phyloP scores from a whole-genome alignment of 2,329 filamentous ascomycete species.

The Cephalotrichum gorgonifer region DNA sequence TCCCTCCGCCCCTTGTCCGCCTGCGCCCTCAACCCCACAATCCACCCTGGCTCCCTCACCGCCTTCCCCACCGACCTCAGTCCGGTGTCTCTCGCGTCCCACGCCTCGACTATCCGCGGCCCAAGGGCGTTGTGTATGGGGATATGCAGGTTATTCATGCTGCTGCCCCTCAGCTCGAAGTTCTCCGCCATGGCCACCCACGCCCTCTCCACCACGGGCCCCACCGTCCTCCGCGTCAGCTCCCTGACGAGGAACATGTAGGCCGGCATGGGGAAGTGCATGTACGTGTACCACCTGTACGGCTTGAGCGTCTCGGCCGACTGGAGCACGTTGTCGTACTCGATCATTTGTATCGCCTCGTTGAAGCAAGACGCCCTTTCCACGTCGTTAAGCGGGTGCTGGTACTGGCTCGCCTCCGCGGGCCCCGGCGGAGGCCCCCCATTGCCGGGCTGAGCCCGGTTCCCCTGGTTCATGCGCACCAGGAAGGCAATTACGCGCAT shows the following conservation, averaged over 20 bases:
- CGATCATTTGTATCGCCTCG: slow-evolving; percentile 46
- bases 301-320: slow-evolving; percentile 36
- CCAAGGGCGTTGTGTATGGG: slow-evolving; percentile 50
- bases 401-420: background rate
- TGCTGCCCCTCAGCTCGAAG: slow-evolving; percentile 38
- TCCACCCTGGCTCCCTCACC: slow-evolving; percentile 32
- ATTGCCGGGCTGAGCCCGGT: slow-evolving; percentile 11
- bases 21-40: slow-evolving; percentile 35
- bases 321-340: slow-evolving; percentile 48
- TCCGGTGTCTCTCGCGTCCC: slow-evolving; percentile 44
- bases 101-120: slow-evolving; percentile 49
- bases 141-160: slow-evolving; percentile 37
- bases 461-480: slow-evolving; percentile 32
- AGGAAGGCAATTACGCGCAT: slow-evolving; percentile 45
- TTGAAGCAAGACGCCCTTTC: slow-evolving; percentile 43
- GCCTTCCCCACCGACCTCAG: slow-evolving; percentile 32
- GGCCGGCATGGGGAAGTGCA: slow-evolving; percentile 50
- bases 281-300: slow-evolving; percentile 48
- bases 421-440: background rate
- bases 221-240: slow-evolving; percentile 38
- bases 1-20: slow-evolving; percentile 16
- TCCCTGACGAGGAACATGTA: slow-evolving; percentile 51
- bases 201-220: slow-evolving; percentile 46
- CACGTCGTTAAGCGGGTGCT: slow-evolving; percentile 25
- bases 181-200: slow-evolving; percentile 48